phyloP scores from a whole-genome alignment of 352 stramenopile genomes.

The Globisporangium cylindrosporum region DNA sequence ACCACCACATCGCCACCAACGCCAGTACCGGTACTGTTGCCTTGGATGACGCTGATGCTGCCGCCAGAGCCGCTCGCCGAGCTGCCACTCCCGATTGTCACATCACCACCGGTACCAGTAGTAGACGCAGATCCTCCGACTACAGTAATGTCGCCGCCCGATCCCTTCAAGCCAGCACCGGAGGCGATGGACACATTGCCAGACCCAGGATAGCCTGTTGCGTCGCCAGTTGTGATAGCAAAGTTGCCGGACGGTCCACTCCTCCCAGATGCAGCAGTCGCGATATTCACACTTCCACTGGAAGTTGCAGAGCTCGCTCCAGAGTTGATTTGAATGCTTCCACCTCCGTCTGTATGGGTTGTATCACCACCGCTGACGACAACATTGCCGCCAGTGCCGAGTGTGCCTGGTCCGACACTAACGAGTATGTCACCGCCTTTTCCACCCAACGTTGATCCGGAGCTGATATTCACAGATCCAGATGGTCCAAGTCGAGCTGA shows the following conservation, averaged over 20 bases:
- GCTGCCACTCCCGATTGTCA: slow-evolving; percentile 25
- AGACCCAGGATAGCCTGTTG: slow-evolving; percentile 43
- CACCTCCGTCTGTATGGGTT: slow-evolving; percentile 39
- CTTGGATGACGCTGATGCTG: slow-evolving; percentile 5
- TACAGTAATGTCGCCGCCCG: slow-evolving; percentile 63
- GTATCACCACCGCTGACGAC: slow-evolving; percentile 42
- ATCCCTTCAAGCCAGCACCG: slow-evolving; percentile 42
- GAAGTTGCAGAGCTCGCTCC: slow-evolving; percentile 50
- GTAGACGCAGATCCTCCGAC: slow-evolving; percentile 18
- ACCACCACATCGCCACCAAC: slow-evolving; percentile 36
- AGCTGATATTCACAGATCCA: slow-evolving; percentile 65
- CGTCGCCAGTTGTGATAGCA: slow-evolving; percentile 57
- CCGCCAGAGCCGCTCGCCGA: background rate
- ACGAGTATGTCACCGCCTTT: slow-evolving; percentile 56
- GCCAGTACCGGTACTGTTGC: slow-evolving; percentile 14
- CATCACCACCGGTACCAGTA: slow-evolving; percentile 23
- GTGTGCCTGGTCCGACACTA: slow-evolving; percentile 42
- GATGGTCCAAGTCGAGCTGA: slow-evolving; percentile 43
- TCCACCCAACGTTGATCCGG: slow-evolving; percentile 49
- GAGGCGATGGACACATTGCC: slow-evolving; percentile 70
- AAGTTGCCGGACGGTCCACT: slow-evolving; percentile 72
- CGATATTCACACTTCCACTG: slow-evolving; percentile 45
- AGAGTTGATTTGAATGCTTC: slow-evolving; percentile 47
- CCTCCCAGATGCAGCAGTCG: slow-evolving; percentile 56
- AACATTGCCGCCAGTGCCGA: slow-evolving; percentile 45